phyloP scores from a whole-genome alignment of 306 rosid species.

The Cyamopsis tetragonoloba region DNA sequence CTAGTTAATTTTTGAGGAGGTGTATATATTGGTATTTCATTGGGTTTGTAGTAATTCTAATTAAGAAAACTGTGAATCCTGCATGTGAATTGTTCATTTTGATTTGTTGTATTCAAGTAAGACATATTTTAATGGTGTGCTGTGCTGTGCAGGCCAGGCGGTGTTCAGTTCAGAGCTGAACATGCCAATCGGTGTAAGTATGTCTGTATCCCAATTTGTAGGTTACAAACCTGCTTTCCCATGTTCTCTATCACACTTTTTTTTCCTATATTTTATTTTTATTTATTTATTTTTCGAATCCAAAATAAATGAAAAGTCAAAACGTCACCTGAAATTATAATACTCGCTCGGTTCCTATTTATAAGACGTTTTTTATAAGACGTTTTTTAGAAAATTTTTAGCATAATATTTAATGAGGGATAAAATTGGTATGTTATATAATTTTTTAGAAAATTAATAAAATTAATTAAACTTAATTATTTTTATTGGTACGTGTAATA shows the following conservation, averaged over 20 bases:
- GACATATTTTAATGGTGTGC: background rate
- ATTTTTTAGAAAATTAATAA: too few relatives aligned
- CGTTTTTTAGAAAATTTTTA: too few relatives aligned
- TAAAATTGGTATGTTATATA: too few relatives aligned
- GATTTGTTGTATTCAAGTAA: background rate
- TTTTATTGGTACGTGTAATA: too few relatives aligned
- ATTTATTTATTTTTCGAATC: background rate
- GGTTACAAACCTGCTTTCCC: background rate
- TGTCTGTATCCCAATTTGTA: background rate
- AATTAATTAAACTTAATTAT: too few relatives aligned
- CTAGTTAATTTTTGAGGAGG: background rate
- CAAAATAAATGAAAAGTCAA: background rate
- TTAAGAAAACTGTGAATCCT: background rate
- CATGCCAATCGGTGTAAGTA: background rate
- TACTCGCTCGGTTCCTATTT: too few relatives aligned
- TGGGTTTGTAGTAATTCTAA: too few relatives aligned
- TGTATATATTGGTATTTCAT: background rate
- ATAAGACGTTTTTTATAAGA: too few relatives aligned
- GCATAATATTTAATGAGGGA: too few relatives aligned
- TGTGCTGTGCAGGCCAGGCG: background rate
- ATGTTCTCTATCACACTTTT: background rate
- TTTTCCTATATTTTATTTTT: too few relatives aligned
- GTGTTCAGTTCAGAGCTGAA: background rate
- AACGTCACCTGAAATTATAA: background rate
- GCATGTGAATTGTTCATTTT: background rate